phyloP scores from a whole-genome alignment of 176 grass and related monocot genomes.

The Carex myosuroides region DNA sequence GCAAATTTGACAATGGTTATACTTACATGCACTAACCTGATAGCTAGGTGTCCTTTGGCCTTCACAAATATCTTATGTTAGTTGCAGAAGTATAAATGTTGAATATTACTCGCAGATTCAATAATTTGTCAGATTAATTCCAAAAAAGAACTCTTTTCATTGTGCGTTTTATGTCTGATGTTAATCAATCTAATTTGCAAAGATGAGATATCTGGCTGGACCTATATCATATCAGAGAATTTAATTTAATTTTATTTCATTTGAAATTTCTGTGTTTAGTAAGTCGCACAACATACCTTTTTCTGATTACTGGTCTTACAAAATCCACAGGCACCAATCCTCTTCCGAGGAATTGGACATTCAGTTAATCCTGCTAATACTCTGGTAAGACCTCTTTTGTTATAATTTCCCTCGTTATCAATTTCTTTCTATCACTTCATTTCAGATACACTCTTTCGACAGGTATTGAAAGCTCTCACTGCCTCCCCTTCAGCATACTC shows the following conservation, averaged over 20 bases:
- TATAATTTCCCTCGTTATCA: slow-evolving; percentile 14
- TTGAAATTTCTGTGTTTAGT: background rate
- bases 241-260: background rate
- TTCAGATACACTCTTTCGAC: slow-evolving; percentile 12
- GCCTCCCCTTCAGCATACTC: slow-evolving; percentile 87
- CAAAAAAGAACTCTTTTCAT: background rate
- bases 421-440: background rate
- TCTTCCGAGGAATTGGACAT: slow-evolving; percentile 86
- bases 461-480: slow-evolving; percentile 88
- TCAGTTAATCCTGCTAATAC: slow-evolving; percentile 65
- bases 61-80: background rate
- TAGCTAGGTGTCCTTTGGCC: background rate
- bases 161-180: background rate
- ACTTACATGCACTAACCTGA: background rate
- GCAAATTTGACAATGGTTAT: background rate
- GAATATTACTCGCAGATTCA: background rate
- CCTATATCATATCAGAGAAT: background rate
- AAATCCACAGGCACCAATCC: slow-evolving; percentile 55
- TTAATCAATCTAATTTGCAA: background rate
- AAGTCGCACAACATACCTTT: background rate
- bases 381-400: slow-evolving; percentile 44
- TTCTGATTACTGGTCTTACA: slow-evolving; percentile 11
- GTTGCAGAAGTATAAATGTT: background rate
- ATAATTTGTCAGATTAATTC: background rate
- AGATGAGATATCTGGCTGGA: background rate